Base-by-base conservation (phyloP, 208 protist genomes). In the Borovskyia barvae region DNA sequence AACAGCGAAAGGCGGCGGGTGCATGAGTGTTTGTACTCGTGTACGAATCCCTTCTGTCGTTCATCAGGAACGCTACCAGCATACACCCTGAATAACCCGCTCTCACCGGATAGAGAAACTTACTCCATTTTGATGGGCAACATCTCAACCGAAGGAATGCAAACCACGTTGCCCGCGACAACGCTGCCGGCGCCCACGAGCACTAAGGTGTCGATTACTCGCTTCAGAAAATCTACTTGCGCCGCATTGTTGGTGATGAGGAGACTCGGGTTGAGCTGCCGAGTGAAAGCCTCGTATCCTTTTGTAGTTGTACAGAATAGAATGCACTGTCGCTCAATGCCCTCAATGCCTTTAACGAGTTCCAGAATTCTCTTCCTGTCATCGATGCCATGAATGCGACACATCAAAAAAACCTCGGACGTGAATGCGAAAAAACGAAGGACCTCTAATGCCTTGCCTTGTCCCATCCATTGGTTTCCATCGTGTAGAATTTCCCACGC, bases 251-350 rank as follows among this genome's bases (percentile, higher is more conserved):
- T 58, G 8, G 75, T 89, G 39, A 95, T 48, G 12, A 92, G 63
- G 20, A 92, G 58, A 28, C 68, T 51, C 43, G 89, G 89, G 45
- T 64, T 82, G 29, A 95, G 75, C 49, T 95, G 89, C n/a, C 85
- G 72, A 22, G 70, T 85, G 62, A 95, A 88, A 19, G 89, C 85
- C 30, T 90, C 82, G 60, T 92, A 95, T 0, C 85, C 89, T 53
- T 92, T 92, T 36, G 54, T 53, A 1, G 85, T 93, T 25, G 78
- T 77, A 50, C 82, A 92, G 53, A 95, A 95, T 24, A 95, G 79
- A 51, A 95, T 75, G 17, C 78, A 74, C 61, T 93, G 82, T 22
- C 89, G 82, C 50, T 71, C 47, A 30, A 95, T 41, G 12, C 75
- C 69, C 11, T 74, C 60, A 1, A 90, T 72, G 29, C 37, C 67